Evolutionary conservation across 805 yeast species (phyloP).

Genomic region (Teunomyces aglyptinius): DNA sequence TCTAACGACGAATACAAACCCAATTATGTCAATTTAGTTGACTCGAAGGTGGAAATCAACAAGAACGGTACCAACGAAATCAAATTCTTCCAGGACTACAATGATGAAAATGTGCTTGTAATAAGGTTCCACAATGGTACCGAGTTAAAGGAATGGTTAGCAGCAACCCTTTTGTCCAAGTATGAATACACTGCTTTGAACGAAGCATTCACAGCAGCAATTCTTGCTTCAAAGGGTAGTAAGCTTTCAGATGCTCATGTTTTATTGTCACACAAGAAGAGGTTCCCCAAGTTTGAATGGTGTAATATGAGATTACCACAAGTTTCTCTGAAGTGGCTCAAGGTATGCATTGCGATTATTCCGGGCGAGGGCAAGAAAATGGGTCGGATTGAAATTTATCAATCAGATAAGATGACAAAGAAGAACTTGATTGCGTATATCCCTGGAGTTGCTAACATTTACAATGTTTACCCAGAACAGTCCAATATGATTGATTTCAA

Average conservation of each 20-base stretch:
- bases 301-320: conserved; percentile 60
- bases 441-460: conserved; percentile 42
- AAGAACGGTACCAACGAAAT: conserved; percentile 16
- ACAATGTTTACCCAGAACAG: conserved; percentile 59
- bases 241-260: conserved; percentile 57
- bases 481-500: conserved; percentile 56
- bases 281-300: conserved; percentile 56
- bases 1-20: conserved; percentile 45
- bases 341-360: conserved; percentile 48
- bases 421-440: conserved; percentile 53
- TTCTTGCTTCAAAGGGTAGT: conserved; percentile 57
- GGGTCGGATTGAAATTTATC: conserved; percentile 56
- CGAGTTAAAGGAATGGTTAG: conserved; percentile 39
- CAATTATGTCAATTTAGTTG: conserved; percentile 52
- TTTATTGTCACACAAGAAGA: conserved; percentile 48
- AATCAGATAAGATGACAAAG: conserved; percentile 46
- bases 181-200: conserved; percentile 57
- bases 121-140: conserved; percentile 20
- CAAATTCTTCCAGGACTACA: conserved; percentile 28
- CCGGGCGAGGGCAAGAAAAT: conserved; percentile 46
- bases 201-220: conserved; percentile 65
- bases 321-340: conserved; percentile 56
- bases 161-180: conserved; percentile 52
- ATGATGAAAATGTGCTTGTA: conserved; percentile 21
- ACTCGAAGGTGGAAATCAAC: conserved; percentile 26